These are phyloP conservation scores for Colletotrichum australisinense DNA, from an alignment of 2,329 filamentous ascomycete species.

Conservation along the genomic window DNA sequence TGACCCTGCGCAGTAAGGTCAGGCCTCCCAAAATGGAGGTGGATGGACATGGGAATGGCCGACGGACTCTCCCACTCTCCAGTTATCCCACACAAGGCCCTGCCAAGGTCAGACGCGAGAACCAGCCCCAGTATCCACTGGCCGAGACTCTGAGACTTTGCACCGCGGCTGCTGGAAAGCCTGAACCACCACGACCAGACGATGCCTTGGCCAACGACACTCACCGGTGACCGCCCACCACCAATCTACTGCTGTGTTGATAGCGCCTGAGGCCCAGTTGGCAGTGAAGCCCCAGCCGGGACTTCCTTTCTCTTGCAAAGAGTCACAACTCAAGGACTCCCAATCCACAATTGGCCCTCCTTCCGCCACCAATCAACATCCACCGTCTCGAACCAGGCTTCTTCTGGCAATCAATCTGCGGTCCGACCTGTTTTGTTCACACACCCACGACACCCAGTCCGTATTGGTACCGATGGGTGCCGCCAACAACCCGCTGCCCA, in stretches of 20 bases:
- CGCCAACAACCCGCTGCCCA: slow-evolving; percentile 15
- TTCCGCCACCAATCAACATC: slow-evolving; percentile 27
- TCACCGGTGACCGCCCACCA: too few relatives aligned
- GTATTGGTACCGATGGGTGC: slow-evolving; percentile 4
- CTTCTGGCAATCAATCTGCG: slow-evolving; percentile 35
- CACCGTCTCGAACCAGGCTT: slow-evolving; percentile 26
- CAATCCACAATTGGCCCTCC: slow-evolving; percentile 17
- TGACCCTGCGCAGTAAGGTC: slow-evolving; percentile 16
- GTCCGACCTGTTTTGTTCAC: slow-evolving; percentile 22
- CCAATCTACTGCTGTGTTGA: neutral
- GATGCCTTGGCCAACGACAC: neutral
- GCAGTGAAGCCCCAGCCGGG: neutral
- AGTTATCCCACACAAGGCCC: slow-evolving; percentile 17
- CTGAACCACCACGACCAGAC: neutral
- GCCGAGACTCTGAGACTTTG: slow-evolving; percentile 7
- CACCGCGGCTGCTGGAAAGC: neutral
- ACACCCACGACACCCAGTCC: slow-evolving; percentile 6
- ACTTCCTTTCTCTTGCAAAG: slow-evolving; percentile 22
- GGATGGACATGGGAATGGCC: slow-evolving; percentile 25
- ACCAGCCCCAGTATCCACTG: slow-evolving; percentile 8
- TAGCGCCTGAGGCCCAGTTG: slow-evolving; percentile 2
- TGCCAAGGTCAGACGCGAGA: slow-evolving; percentile 27
- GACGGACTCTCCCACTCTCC: slow-evolving; percentile 19
- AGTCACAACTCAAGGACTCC: slow-evolving; percentile 25
- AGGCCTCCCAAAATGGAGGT: slow-evolving; percentile 9